phyloP scores from a whole-genome alignment of 2,329 filamentous ascomycete species.

The Apiospora saccharicola region DNA sequence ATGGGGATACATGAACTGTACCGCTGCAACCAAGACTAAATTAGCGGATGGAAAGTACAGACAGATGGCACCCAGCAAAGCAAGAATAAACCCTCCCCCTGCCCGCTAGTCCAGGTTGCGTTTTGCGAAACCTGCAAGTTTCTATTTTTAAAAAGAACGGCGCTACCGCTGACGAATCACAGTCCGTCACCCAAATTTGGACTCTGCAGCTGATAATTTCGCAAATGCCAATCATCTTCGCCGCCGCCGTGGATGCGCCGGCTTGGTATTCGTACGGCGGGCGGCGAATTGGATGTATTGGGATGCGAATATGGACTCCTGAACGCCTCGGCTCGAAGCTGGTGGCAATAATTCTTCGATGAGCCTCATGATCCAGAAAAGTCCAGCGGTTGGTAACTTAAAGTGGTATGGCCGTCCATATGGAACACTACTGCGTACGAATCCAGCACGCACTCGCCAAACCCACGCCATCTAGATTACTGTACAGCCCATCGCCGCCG shows the following conservation, averaged over 20 bases:
- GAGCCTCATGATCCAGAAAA: conserved; percentile 19
- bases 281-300: conserved; percentile 19
- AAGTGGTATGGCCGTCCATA: not conserved
- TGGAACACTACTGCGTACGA: not conserved
- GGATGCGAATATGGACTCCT: not conserved
- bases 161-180: conserved; percentile 32
- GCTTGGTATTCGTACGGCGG: conserved; percentile 17
- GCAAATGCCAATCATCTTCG: conserved; percentile 28
- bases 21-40: conserved; percentile 1
- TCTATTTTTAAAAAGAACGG: conserved; percentile 29
- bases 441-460: not conserved
- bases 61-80: conserved; percentile 12
- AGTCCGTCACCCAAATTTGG: conserved; percentile 26
- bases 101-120: conserved; percentile 23
- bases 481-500: conserved; percentile 17
- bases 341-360: not conserved
- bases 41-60: conserved; percentile 18
- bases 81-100: conserved; percentile 22
- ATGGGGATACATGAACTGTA: conserved; percentile 16
- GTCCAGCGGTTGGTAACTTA: not conserved
- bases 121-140: conserved; percentile 33
- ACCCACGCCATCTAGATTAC: conserved; percentile 13
- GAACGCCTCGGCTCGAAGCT: not conserved
- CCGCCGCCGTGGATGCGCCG: conserved; percentile 24
- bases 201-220: conserved; percentile 33